Evolutionary conservation across 2,329 filamentous ascomycete genomes (phyloP).

Genomic region (Leptodontidium sp.): DNA sequence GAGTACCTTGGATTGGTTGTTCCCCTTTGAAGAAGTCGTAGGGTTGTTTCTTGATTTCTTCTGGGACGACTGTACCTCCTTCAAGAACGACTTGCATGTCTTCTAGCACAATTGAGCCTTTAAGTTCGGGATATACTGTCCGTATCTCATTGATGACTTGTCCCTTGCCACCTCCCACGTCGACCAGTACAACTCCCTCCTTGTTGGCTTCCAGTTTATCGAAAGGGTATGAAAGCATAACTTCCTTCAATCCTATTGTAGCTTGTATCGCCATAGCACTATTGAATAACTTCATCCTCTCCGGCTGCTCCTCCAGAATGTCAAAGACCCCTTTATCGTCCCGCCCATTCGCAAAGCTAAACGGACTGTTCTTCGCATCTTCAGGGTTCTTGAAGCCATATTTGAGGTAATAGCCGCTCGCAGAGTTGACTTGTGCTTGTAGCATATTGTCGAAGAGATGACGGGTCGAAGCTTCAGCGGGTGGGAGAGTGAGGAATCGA

Average conservation of each 20-base stretch:
- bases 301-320: conserved; percentile 20
- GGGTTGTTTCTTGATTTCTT: conserved; percentile 39
- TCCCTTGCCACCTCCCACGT: conserved; percentile 33
- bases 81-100: conserved; percentile 37
- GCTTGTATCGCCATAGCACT: conserved; percentile 25
- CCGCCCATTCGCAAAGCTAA: conserved; percentile 29
- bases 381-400: conserved; percentile 23
- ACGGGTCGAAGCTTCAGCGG: conserved; percentile 19
- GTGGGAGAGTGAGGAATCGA: conserved; percentile 21
- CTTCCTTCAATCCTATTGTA: conserved; percentile 25
- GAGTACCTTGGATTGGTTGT: conserved; percentile 46
- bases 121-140: conserved; percentile 20
- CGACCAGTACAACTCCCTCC: conserved; percentile 29
- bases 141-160: conserved; percentile 32
- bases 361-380: conserved; percentile 26
- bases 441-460: conserved; percentile 32
- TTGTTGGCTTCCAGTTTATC: conserved; percentile 19
- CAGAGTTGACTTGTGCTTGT: conserved; percentile 23
- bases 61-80: conserved; percentile 28
- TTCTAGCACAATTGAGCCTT: conserved; percentile 36
- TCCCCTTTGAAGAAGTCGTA: conserved; percentile 48
- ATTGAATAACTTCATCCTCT: conserved; percentile 29
- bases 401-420: conserved; percentile 22
- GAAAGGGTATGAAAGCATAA: conserved; percentile 23
- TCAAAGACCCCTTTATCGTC: conserved; percentile 27